A percentile compares a stretch with the other conserved stretches of the same genome.
Evolutionary conservation across 2,329 filamentous ascomycete genomes (phyloP).

Genomic region (Fusarium albidum): DNA sequence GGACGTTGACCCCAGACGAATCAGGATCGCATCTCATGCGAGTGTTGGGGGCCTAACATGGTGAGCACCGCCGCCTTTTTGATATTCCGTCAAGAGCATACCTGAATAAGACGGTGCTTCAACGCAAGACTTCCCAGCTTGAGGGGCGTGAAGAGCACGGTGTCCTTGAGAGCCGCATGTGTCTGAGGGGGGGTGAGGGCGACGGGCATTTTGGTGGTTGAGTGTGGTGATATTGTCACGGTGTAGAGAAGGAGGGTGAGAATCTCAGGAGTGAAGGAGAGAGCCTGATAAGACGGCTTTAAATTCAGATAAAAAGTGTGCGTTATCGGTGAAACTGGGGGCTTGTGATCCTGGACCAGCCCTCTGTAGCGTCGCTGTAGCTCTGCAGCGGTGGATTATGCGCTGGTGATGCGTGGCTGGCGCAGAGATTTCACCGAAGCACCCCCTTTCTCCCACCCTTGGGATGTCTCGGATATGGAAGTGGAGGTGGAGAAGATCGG

Average conservation of each 20-base stretch:
- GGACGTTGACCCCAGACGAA: slow-evolving; percentile 46
- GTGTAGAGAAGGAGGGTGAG: background rate
- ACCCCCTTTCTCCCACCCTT: slow-evolving; percentile 1
- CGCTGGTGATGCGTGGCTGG: background rate
- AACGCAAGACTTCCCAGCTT: slow-evolving; percentile 45
- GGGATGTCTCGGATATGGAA: background rate
- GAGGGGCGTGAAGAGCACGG: slow-evolving; percentile 46
- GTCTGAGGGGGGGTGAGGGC: slow-evolving; percentile 31
- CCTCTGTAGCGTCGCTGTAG: background rate
- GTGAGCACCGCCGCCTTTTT: too few relatives aligned
- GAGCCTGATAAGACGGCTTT: background rate
- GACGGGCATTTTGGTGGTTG: slow-evolving; percentile 48
- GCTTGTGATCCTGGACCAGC: background rate
- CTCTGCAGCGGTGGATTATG: slow-evolving; percentile 4
- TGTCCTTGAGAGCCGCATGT: slow-evolving; percentile 35
- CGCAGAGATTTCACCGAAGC: too few relatives aligned
- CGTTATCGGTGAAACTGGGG: too few relatives aligned
- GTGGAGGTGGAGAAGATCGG: background rate
- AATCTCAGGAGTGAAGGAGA: background rate
- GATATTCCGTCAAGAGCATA: slow-evolving; percentile 13
- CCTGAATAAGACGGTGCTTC: slow-evolving; percentile 49
- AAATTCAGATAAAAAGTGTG: background rate
- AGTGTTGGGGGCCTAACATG: slow-evolving; percentile 35
- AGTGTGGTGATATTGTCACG: slow-evolving; percentile 44
- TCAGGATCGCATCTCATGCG: slow-evolving; percentile 40